Base-by-base conservation (phyloP, 2,329 filamentous ascomycete species). In the Penicillium sp. region DNA sequence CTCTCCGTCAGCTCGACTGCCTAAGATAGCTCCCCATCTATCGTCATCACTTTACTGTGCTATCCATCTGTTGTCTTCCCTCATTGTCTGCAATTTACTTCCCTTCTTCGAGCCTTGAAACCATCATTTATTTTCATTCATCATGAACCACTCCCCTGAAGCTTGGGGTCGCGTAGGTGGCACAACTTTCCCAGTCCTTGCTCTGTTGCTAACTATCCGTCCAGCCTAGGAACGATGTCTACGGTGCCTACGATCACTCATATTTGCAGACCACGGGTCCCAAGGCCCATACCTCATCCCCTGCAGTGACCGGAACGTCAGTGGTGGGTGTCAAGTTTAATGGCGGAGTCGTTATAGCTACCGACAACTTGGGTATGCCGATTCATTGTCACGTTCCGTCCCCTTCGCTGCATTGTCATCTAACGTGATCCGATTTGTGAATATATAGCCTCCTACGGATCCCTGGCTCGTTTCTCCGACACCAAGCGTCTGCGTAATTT, bases 291-390 rank as follows among this genome's bases (percentile, higher is more conserved):
- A 97, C 94, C 53, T 91, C 96, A 78, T 87, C 86, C 31, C 94
- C 94, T 69, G 88, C 96, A 65, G 94, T 99, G 60, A 99, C 94
- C 50, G 94, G 94, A 71, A 97, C 94, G 47, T 97, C 94, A 50
- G 94, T 99, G 61, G 78, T 99, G 55, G 94, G 88, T 62, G 84
- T 97, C 74, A 97, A 97, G 82, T 99, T 91, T 83, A 93, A 91
- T 71, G 90, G 92, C 66, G 94, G 94, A 71, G 91, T 99, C 61
- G 92, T 96, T 69, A 93, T 99, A 74, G 94, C 93, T 50, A 91
- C 94, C 68, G 94, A 99, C 77, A 99, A 97, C 80, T 80, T 99
- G 62, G 91, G 91, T 96, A 81, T 53, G 81, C 67, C 17, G 17
- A 28, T 31, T 38, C 38, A 4, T 38, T 38, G 28, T 11, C 43